A percentile compares a stretch with the other conserved stretches of the same genome.
phyloP scores from a whole-genome alignment of 148 eudicot species.

The Cornus kousa region DNA sequence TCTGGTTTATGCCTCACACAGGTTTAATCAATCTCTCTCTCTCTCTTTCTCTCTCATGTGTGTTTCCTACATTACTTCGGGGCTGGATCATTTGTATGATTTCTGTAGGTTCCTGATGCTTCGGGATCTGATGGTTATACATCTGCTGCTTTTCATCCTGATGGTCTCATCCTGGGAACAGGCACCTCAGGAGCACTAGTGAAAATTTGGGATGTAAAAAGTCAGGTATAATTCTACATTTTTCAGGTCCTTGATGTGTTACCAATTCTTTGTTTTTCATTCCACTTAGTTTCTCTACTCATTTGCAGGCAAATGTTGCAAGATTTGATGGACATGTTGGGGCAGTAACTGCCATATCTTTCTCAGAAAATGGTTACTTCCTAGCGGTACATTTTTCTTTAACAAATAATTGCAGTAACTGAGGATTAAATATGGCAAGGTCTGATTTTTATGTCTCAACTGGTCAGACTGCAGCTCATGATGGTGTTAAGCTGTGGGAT shows the following conservation, averaged over 20 bases:
- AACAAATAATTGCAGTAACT: neutral
- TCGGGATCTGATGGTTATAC: conserved; percentile 80
- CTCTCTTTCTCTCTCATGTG: conserved; percentile 4
- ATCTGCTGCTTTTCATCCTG: conserved; percentile 95
- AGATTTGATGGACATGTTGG: conserved; percentile 87
- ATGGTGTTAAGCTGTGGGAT: conserved; percentile 98
- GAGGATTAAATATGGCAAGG: neutral
- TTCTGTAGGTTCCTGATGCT: conserved; percentile 66
- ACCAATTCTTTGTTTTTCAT: neutral
- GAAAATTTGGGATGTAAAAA: conserved; percentile 97
- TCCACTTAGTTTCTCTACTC: conserved; percentile 2
- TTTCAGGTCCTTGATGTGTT: neutral
- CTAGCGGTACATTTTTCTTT: conserved; percentile 59
- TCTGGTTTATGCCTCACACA: conserved; percentile 82
- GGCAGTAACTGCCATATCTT: conserved; percentile 83
- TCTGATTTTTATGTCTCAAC: conserved; percentile 11
- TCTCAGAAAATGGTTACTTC: conserved; percentile 97
- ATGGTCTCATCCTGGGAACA: conserved; percentile 97
- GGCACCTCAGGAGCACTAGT: conserved; percentile 81
- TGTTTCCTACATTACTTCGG: neutral
- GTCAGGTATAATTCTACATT: conserved; percentile 54
- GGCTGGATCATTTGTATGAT: neutral
- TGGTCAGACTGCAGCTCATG: conserved; percentile 88
- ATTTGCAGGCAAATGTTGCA: conserved; percentile 73
- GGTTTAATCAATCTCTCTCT: conserved; percentile 38